Evolutionary conservation across 306 rosid species (phyloP).

Genomic region (Rosa persica): DNA sequence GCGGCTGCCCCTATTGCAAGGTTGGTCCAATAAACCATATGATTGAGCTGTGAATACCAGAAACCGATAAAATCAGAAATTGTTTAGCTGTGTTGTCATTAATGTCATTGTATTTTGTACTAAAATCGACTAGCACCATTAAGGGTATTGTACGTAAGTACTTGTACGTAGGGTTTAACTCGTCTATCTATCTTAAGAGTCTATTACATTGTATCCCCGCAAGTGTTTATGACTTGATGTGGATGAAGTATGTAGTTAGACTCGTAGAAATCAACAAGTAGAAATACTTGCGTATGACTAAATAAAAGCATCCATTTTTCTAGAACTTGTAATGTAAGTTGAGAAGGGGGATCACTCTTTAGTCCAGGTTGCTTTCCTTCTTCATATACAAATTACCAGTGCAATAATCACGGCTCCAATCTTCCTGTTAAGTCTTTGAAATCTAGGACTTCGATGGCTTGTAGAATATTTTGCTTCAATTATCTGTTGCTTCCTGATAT

Average conservation of each 20-base stretch:
- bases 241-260: no score
- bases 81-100: background rate
- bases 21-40: background rate
- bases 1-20: background rate
- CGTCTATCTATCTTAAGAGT: no score
- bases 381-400: background rate
- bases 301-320: no score
- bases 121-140: no score
- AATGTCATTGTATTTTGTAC: background rate
- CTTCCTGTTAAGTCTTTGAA: background rate
- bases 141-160: no score
- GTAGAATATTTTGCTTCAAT: background rate
- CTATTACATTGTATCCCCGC: no score
- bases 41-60: constrained; percentile 1
- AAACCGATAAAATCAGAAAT: background rate
- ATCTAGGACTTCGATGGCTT: background rate
- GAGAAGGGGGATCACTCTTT: background rate
- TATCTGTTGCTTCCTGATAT: background rate
- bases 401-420: background rate
- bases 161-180: no score
- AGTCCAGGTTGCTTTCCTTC: no score
- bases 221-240: no score
- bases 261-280: no score
- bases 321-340: no score
- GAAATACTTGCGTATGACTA: no score